Evolutionary conservation across 2,329 filamentous ascomycete species (phyloP).

Genomic region (Cytospora paraplurivora): DNA sequence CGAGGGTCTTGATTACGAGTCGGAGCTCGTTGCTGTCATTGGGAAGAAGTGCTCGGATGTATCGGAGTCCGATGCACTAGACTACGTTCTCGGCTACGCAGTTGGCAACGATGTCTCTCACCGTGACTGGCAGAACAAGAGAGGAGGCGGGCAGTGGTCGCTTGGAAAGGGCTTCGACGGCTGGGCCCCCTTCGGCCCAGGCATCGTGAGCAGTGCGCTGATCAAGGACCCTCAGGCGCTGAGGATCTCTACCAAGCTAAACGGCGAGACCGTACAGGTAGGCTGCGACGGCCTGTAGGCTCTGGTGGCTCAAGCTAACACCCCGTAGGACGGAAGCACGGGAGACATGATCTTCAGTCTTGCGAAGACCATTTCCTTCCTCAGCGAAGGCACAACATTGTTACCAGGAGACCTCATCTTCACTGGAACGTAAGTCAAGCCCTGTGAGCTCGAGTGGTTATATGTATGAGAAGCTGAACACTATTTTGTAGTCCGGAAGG

Average conservation of each 20-base stretch:
- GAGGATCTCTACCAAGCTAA: constrained; percentile 59
- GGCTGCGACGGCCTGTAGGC: not conserved
- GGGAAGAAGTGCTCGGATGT: constrained; percentile 68
- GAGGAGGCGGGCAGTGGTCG: constrained; percentile 69
- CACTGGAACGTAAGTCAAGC: constrained; percentile 54
- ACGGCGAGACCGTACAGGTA: constrained; percentile 59
- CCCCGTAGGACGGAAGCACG: constrained; percentile 52
- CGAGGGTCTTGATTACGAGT: constrained; percentile 76
- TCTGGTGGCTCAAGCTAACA: constrained; percentile 19
- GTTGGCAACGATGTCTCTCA: constrained; percentile 81
- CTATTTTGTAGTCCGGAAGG: constrained; percentile 41
- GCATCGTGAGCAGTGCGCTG: constrained; percentile 61
- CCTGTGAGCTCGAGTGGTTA: constrained; percentile 28
- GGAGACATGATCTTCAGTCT: constrained; percentile 66
- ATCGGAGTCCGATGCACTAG: constrained; percentile 64
- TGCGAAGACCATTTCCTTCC: constrained; percentile 58
- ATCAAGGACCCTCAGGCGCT: constrained; percentile 61
- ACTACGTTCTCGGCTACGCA: constrained; percentile 73
- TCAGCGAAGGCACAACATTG: constrained; percentile 64
- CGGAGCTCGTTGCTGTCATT: constrained; percentile 74
- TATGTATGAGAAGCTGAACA: not conserved
- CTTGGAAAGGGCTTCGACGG: constrained; percentile 75
- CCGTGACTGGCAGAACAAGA: constrained; percentile 73
- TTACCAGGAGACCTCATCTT: constrained; percentile 67
- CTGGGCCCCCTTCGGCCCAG: constrained; percentile 74